phyloP scores from a whole-genome alignment of 495 filamentous ascomycete genomes.

The Aspergillus coremiiformis region DNA sequence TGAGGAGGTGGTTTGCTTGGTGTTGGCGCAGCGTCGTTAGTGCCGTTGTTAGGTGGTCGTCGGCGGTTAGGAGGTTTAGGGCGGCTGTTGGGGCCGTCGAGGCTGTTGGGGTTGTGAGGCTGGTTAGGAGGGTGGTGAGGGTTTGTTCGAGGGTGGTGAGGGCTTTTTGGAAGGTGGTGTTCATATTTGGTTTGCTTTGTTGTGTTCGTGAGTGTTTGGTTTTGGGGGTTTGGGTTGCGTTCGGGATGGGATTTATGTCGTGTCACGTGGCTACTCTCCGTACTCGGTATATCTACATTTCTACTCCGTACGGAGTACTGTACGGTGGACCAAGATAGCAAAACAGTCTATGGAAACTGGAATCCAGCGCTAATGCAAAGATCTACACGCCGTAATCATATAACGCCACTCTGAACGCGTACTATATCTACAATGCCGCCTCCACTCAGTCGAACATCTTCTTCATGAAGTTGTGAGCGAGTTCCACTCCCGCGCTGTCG shows the following conservation, averaged over 20 bases:
- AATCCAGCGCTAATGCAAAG: constrained; percentile 1
- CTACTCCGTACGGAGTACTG: too few relatives aligned
- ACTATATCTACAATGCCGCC: background rate
- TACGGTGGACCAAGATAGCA: too few relatives aligned
- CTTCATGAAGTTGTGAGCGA: constrained; percentile 76
- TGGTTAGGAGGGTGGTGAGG: constrained; percentile 36
- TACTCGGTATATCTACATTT: too few relatives aligned
- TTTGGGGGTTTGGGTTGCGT: background rate
- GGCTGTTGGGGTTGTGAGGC: constrained; percentile 38
- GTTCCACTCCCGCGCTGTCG: constrained; percentile 61
- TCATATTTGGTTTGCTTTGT: constrained; percentile 22
- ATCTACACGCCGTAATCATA: too few relatives aligned
- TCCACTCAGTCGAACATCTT: constrained; percentile 61
- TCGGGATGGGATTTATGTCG: background rate
- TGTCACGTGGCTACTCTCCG: too few relatives aligned
- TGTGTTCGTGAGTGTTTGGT: background rate
- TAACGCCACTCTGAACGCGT: too few relatives aligned
- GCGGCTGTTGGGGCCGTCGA: constrained; percentile 36
- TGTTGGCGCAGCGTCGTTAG: constrained; percentile 36
- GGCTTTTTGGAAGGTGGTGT: constrained; percentile 29
- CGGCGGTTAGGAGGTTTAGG: constrained; percentile 33
- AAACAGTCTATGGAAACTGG: background rate
- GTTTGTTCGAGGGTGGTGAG: constrained; percentile 34
- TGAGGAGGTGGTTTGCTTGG: constrained; percentile 37
- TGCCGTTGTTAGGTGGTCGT: constrained; percentile 34